These are phyloP conservation scores for Fraxinus ornus DNA, from an alignment of 305 asterid genomes.

Conservation along the genomic window DNA sequence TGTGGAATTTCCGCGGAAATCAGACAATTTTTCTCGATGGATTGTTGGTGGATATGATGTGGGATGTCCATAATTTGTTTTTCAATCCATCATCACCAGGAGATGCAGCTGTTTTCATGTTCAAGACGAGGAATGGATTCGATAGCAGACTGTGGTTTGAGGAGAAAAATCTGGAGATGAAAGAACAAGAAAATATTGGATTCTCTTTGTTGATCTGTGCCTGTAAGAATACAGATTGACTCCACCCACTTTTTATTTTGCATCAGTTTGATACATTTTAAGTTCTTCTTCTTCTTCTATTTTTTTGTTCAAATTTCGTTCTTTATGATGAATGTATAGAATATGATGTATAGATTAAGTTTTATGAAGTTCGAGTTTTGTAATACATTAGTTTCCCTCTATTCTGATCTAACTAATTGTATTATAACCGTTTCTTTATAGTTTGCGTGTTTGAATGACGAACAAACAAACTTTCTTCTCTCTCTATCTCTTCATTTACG, in stretches of 20 bases:
- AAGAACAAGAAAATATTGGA: constrained; percentile 40
- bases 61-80: constrained; percentile 83
- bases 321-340: not conserved
- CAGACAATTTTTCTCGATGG: constrained; percentile 78
- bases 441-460: not conserved
- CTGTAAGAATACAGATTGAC: constrained; percentile 38
- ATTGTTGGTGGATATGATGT: constrained; percentile 75
- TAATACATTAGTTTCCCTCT: not conserved
- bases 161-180: constrained; percentile 41
- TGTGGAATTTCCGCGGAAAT: constrained; percentile 88
- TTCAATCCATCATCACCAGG: constrained; percentile 34
- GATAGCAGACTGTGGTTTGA: constrained; percentile 83
- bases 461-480: not conserved
- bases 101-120: constrained; percentile 54
- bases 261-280: not conserved
- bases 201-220: constrained; percentile 75
- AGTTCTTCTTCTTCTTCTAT: not conserved
- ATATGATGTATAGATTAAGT: not conserved
- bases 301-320: not conserved
- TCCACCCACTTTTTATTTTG: not conserved
- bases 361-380: too few relatives aligned
- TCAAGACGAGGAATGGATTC: constrained; percentile 72
- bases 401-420: too few relatives aligned
- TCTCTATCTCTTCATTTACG: not conserved
- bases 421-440: not conserved